Percentiles rank a stretch among this genome's conserved stretches.
Conservation (phyloP, 2,329 filamentous ascomycete species). For the Ceratocystis albifundus region DNA sequence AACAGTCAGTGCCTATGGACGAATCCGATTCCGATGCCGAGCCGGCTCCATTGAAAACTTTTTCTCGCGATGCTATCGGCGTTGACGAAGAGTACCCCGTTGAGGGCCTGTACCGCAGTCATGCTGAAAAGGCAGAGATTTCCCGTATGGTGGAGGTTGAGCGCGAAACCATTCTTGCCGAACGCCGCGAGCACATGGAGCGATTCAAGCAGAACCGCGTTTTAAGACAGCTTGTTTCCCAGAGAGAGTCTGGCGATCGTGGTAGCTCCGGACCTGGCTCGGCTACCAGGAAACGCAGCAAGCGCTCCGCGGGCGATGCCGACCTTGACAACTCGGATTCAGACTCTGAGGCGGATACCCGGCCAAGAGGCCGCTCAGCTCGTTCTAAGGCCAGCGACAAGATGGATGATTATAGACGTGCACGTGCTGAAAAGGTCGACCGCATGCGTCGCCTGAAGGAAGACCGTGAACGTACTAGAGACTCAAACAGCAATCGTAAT, state of each 20-base stretch:
- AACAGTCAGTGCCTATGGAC: constrained; percentile 78
- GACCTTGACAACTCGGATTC: constrained; percentile 63
- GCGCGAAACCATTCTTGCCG: constrained; percentile 78
- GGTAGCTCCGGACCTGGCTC: constrained; percentile 29
- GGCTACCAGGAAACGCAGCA: constrained; percentile 48
- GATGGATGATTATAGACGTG: constrained; percentile 49
- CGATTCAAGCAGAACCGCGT: constrained; percentile 70
- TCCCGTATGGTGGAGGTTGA: constrained; percentile 81
- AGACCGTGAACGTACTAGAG: constrained; percentile 40
- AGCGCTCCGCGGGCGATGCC: constrained; percentile 66
- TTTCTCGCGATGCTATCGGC: constrained; percentile 36
- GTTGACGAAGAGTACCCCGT: constrained; percentile 63
- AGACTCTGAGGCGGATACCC: constrained; percentile 58
- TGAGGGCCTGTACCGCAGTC: constrained; percentile 71
- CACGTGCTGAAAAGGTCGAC: constrained; percentile 53
- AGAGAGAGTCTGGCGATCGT: constrained; percentile 51
- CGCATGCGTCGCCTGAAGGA: constrained; percentile 52
- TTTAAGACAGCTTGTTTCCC: constrained; percentile 63
- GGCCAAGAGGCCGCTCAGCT: constrained; percentile 45
- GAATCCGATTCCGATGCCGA: constrained; percentile 59
- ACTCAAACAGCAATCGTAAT: constrained; percentile 33
- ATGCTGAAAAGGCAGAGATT: constrained; percentile 64
- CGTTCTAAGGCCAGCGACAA: constrained; percentile 18
- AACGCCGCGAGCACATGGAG: constrained; percentile 73
- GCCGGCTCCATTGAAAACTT: constrained; percentile 36